These are phyloP conservation scores for Fusarium drepaniforme DNA, from an alignment of 2,329 filamentous ascomycete species.

Conservation along the genomic window DNA sequence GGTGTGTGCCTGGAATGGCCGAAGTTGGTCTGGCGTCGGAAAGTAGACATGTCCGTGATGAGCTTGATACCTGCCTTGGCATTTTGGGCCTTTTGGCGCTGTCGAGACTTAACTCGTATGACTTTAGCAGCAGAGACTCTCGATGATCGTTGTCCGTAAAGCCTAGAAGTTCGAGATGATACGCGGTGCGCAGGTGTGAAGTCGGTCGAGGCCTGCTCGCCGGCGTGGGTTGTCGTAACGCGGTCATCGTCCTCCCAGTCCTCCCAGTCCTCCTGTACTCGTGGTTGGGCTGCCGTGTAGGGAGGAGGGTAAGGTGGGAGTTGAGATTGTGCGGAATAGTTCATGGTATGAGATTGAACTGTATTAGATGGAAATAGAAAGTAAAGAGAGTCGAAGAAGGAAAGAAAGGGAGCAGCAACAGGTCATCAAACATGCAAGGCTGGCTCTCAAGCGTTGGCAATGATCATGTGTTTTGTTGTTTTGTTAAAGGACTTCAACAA, in stretches of 20 bases:
- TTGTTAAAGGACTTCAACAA: constrained; percentile 13
- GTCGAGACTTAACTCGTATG: constrained; percentile 67
- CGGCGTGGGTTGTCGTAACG: constrained; percentile 54
- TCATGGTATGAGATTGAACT: constrained; percentile 26
- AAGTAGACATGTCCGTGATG: constrained; percentile 75
- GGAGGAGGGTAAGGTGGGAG: constrained; percentile 26
- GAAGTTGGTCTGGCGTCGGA: constrained; percentile 58
- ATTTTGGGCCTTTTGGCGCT: constrained; percentile 71
- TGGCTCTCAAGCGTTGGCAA: constrained; percentile 3
- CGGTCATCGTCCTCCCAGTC: constrained; percentile 65
- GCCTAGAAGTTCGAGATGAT: constrained; percentile 24
- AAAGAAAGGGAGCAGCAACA: constrained; percentile 4
- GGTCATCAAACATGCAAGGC: constrained; percentile 28
- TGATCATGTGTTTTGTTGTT: constrained; percentile 21
- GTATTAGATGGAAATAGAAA: constrained; percentile 19
- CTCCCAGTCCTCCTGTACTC: constrained; percentile 61
- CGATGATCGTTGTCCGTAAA: constrained; percentile 43
- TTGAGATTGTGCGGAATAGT: constrained; percentile 19
- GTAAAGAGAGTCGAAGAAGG: not conserved
- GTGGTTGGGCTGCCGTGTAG: constrained; percentile 31
- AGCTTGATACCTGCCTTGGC: constrained; percentile 74
- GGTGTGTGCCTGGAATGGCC: constrained; percentile 47
- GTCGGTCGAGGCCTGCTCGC: constrained; percentile 50
- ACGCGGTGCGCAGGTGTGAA: constrained; percentile 32
- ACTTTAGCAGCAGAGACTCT: constrained; percentile 56